Conservation (phyloP, 768 basidiomycete species). For the Amanita fuliginea region DNA sequence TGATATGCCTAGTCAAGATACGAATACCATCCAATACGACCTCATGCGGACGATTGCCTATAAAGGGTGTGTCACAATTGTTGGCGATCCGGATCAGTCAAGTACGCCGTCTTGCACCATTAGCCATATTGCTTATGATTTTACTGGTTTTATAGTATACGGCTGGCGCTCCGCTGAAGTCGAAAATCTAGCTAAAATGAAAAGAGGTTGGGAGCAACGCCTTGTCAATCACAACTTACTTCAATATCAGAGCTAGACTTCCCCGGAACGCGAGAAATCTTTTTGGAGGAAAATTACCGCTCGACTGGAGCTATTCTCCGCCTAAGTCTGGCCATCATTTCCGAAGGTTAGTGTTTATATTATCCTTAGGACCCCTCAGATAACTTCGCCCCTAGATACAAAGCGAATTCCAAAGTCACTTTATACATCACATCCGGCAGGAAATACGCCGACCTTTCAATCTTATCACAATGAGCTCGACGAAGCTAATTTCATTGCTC, state of each 20-base stretch:
- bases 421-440: slow-evolving; percentile 53
- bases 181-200: slow-evolving; percentile 66
- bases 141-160: slow-evolving; percentile 39
- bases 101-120: slow-evolving; percentile 26
- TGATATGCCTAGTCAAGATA: slow-evolving; percentile 48
- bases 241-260: slow-evolving; percentile 40
- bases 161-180: slow-evolving; percentile 82
- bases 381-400: slow-evolving; percentile 38
- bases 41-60: slow-evolving; percentile 62
- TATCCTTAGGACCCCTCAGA: background rate
- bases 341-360: slow-evolving; percentile 46
- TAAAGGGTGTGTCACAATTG: slow-evolving; percentile 54
- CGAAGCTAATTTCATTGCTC: slow-evolving; percentile 64
- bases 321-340: slow-evolving; percentile 67
- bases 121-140: background rate
- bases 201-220: slow-evolving; percentile 28
- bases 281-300: slow-evolving; percentile 81
- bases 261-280: slow-evolving; percentile 48
- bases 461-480: slow-evolving; percentile 40
- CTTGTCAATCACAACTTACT: background rate
- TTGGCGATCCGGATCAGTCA: slow-evolving; percentile 89
- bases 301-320: slow-evolving; percentile 69
- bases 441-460: slow-evolving; percentile 48
- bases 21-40: slow-evolving; percentile 72
- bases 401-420: slow-evolving; percentile 66